Evolutionary conservation across 78 protist genomes (phyloP), one percentile per base, ranked within the genome.

Genomic region (Dictyostelium brefeldianum): DNA sequence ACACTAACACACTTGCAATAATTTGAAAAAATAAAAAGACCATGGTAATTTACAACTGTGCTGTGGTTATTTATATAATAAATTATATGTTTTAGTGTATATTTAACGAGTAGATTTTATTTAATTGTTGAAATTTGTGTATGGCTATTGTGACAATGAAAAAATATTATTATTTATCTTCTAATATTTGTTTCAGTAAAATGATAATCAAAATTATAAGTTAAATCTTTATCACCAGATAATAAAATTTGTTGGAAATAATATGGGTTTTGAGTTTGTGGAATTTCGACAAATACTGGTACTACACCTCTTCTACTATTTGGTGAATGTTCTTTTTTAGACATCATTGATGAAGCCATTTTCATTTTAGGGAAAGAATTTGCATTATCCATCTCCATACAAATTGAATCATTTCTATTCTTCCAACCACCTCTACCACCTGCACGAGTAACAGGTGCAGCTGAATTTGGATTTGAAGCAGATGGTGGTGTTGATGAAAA

Each of bases 231-330:
- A 14, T 64, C 79, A 73, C 91, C 82, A 27, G 65, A 50, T 18
- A 87, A 25, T 17, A 87, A 75, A 77, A 87, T 87, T 77, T 87
- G 93, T 77, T 87, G 84, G 48, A 78, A 87, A 20, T 7, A 36
- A 22, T 25, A 22, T 25, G 47, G 48, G 11, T 77, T 29, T 8
- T 8, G 14, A n/a, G 93, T 87, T 9, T 20, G 27, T 31, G 84
- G 84, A 70, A 74, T 87, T 8, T 75, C 78, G n/a, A 87, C 67
- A 5, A 15, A 15, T 14, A 87, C 93, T 64, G 93, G 93, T 12
- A 87, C 67, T 1, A 77, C 79, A 65, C 92, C 92, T 53, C 31
- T 15, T 51, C 82, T 46, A 7, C 41, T 79, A 29, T 36, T 36
- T 36, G 43, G 43, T 36, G 43, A 36, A 3, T 1, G 2, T 36